phyloP scores from a whole-genome alignment of 768 basidiomycete species.

The Wakefieldia striispora region DNA sequence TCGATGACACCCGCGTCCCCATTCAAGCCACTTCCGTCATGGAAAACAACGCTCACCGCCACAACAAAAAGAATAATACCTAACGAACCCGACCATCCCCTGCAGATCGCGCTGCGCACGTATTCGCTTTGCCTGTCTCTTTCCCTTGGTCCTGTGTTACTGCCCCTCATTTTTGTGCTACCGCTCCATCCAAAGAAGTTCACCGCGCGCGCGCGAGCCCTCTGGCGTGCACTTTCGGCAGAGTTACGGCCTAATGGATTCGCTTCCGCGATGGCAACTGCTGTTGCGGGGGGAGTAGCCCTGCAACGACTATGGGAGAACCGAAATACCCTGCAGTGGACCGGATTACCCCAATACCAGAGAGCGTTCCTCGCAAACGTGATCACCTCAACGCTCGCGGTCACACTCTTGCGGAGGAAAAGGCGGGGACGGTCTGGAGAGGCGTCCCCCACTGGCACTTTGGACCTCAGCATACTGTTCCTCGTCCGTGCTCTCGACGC shows the following conservation, averaged over 20 bases:
- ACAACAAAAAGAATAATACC: slow-evolving; percentile 7
- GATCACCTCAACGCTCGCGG: slow-evolving; percentile 54
- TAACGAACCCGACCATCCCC: slow-evolving; percentile 47
- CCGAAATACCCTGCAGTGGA: slow-evolving; percentile 1
- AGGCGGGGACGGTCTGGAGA: slow-evolving; percentile 21
- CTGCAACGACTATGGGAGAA: slow-evolving; percentile 46
- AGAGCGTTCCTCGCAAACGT: slow-evolving; percentile 59
- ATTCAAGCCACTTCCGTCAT: neutral
- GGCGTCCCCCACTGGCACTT: slow-evolving; percentile 53
- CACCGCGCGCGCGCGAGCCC: slow-evolving; percentile 4
- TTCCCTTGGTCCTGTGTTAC: slow-evolving; percentile 61
- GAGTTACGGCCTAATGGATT: slow-evolving; percentile 65
- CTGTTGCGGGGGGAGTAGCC: slow-evolving; percentile 62
- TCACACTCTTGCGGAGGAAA: slow-evolving; percentile 56
- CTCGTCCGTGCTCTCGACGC: slow-evolving; percentile 71
- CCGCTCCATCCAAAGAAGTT: slow-evolving; percentile 25
- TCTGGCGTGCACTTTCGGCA: slow-evolving; percentile 43
- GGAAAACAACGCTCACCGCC: neutral
- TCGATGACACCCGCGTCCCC: slow-evolving; percentile 11
- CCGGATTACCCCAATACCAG: slow-evolving; percentile 39
- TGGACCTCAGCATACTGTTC: slow-evolving; percentile 67
- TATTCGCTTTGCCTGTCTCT: slow-evolving; percentile 65
- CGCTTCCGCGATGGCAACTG: slow-evolving; percentile 62
- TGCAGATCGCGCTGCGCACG: slow-evolving; percentile 61
- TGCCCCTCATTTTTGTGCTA: slow-evolving; percentile 48